A percentile compares a stretch with the other conserved stretches of the same genome.
These are phyloP conservation scores for Phytopythium vexans DNA, from an alignment of 352 stramenopile genomes.

Conservation along the genomic window DNA sequence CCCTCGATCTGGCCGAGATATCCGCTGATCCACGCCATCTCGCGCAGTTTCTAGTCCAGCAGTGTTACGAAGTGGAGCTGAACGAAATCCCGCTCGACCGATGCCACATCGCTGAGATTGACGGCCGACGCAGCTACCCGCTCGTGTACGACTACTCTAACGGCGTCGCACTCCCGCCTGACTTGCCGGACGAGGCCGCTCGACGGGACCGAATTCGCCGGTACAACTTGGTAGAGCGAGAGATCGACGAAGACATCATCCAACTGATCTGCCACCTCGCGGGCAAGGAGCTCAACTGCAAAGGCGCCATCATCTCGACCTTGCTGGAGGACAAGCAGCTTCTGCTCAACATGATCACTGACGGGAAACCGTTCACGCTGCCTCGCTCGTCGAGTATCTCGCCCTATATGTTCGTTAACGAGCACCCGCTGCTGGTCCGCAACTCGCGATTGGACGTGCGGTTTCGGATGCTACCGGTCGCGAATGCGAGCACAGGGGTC, in stretches of 20 bases:
- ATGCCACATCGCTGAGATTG: slow-evolving; percentile 38
- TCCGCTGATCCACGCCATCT: not conserved
- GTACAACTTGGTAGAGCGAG: slow-evolving; percentile 16
- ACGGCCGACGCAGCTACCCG: slow-evolving; percentile 32
- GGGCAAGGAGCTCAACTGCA: slow-evolving; percentile 34
- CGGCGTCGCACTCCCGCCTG: slow-evolving; percentile 16
- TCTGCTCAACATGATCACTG: too few relatives aligned
- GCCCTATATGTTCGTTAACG: too few relatives aligned
- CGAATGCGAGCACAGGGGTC: slow-evolving; percentile 17
- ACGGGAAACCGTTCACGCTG: too few relatives aligned
- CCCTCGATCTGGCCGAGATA: too few relatives aligned
- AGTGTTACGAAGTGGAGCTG: slow-evolving; percentile 49
- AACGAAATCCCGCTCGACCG: slow-evolving; percentile 28
- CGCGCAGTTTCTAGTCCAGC: slow-evolving; percentile 42
- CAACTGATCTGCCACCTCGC: slow-evolving; percentile 48
- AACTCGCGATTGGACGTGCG: slow-evolving; percentile 45
- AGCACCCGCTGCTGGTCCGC: slow-evolving; percentile 37
- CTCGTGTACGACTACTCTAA: slow-evolving; percentile 30
- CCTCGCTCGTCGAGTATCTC: too few relatives aligned
- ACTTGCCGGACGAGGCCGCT: slow-evolving; percentile 19
- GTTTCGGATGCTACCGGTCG: slow-evolving; percentile 36
- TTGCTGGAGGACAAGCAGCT: too few relatives aligned
- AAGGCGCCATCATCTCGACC: too few relatives aligned
- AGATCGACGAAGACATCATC: slow-evolving; percentile 25
- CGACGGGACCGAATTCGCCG: slow-evolving; percentile 28